These are phyloP conservation scores for Pseudogymnoascus sp. DNA, from an alignment of 2,329 filamentous ascomycete species.

Conservation along the genomic window DNA sequence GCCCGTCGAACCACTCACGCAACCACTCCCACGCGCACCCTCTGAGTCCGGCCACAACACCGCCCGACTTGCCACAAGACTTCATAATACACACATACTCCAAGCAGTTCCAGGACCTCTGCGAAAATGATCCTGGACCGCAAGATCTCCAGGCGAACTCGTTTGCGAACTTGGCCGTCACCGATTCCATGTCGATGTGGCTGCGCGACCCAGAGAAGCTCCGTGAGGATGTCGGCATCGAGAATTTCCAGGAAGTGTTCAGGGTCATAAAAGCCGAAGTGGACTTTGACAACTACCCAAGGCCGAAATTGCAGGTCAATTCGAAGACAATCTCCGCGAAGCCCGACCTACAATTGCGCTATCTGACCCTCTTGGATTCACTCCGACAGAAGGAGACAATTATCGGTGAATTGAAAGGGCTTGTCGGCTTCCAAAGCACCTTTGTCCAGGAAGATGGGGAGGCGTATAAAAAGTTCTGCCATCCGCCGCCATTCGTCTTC, in stretches of 20 bases:
- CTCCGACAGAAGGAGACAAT: constrained; percentile 48
- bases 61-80: constrained; percentile 56
- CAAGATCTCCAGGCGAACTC: constrained; percentile 62
- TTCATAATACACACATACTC: constrained; percentile 63
- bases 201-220: constrained; percentile 65
- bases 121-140: constrained; percentile 54
- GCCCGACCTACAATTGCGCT: constrained; percentile 61
- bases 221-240: constrained; percentile 57
- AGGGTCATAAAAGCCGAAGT: constrained; percentile 33
- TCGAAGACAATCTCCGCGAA: constrained; percentile 17
- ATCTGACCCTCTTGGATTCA: constrained; percentile 40
- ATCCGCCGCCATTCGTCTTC: constrained; percentile 67
- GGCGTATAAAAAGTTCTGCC: constrained; percentile 58
- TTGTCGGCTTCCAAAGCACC: constrained; percentile 64
- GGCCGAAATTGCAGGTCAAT: constrained; percentile 24
- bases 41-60: constrained; percentile 69
- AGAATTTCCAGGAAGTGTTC: constrained; percentile 55
- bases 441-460: constrained; percentile 61
- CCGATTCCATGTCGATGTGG: constrained; percentile 70
- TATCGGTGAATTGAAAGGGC: constrained; percentile 67
- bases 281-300: constrained; percentile 19
- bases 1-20: constrained; percentile 56
- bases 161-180: constrained; percentile 67
- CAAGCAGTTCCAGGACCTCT: constrained; percentile 65
- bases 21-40: constrained; percentile 49